phyloP scores from a whole-genome alignment of 75 land plant species.

The Ceratopteris richardii region DNA sequence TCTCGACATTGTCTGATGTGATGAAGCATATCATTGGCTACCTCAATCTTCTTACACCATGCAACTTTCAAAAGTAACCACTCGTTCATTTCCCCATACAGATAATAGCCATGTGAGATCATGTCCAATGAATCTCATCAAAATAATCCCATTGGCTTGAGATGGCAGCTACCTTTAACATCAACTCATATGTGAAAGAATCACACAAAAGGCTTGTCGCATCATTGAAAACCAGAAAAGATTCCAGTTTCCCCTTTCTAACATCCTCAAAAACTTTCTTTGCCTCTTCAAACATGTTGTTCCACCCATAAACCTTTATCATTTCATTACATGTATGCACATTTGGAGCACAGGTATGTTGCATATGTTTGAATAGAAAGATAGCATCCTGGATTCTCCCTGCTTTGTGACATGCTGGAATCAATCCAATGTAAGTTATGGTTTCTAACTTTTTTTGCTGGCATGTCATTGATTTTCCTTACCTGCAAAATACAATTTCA shows the following conservation, averaged over 20 bases:
- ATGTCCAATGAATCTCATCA: slow-evolving; percentile 43
- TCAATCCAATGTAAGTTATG: slow-evolving; percentile 82
- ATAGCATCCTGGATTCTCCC: slow-evolving; percentile 43
- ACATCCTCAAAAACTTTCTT: slow-evolving; percentile 45
- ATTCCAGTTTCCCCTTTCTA: slow-evolving; percentile 26
- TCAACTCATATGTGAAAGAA: slow-evolving; percentile 60
- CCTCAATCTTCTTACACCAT: slow-evolving; percentile 34
- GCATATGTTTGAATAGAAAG: slow-evolving; percentile 59
- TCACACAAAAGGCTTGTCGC: slow-evolving; percentile 44
- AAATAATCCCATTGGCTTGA: slow-evolving; percentile 61
- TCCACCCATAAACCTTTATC: slow-evolving; percentile 59
- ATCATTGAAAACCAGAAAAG: slow-evolving; percentile 9
- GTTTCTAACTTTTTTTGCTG: slow-evolving; percentile 69
- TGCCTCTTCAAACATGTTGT: slow-evolving; percentile 67
- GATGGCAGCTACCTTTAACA: slow-evolving; percentile 53
- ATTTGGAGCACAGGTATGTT: slow-evolving; percentile 66
- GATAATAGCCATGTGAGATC: slow-evolving; percentile 47
- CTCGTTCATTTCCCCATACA: slow-evolving; percentile 42
- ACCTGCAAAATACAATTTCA: slow-evolving; percentile 35
- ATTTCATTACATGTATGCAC: slow-evolving; percentile 64
- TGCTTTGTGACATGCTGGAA: slow-evolving; percentile 57
- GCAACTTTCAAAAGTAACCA: slow-evolving; percentile 41
- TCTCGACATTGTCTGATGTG: background rate
- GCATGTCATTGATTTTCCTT: slow-evolving; percentile 47
- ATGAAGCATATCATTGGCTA: slow-evolving; percentile 1